These are phyloP conservation scores for Saccharum hybrid DNA, from an alignment of 202 grass and related monocot genomes.

Conservation along the genomic window DNA sequence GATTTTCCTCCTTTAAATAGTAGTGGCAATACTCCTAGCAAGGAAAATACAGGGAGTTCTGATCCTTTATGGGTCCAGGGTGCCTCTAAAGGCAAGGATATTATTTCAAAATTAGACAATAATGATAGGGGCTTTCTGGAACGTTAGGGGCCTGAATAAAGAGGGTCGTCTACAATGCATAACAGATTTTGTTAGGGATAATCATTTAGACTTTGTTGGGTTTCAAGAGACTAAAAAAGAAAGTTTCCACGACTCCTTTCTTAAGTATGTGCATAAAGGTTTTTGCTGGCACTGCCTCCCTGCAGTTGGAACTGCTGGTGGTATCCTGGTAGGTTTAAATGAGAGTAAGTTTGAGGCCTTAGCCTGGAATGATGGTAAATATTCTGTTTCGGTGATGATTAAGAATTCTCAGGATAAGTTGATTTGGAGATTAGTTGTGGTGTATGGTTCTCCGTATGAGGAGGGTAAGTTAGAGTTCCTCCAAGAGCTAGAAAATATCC, in stretches of 20 bases:
- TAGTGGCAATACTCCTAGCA: too few species aligned
- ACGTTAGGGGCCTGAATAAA: too few species aligned
- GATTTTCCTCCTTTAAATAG: too few species aligned
- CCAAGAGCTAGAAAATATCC: not conserved
- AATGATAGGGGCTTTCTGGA: too few species aligned
- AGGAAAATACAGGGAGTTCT: too few species aligned
- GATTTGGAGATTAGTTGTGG: not conserved
- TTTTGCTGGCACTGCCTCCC: not conserved
- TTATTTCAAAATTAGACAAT: too few species aligned
- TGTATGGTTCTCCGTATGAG: not conserved
- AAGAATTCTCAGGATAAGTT: too few species aligned
- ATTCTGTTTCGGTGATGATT: rapidly evolving
- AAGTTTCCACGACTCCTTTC: not conserved
- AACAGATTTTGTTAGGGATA: too few species aligned
- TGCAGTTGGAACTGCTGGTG: not conserved
- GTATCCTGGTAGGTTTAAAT: not conserved
- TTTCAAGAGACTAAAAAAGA: not conserved
- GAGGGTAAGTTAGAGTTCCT: not conserved
- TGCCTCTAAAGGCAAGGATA: too few species aligned
- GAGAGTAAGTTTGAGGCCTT: not conserved
- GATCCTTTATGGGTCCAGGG: too few species aligned
- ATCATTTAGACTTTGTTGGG: too few species aligned
- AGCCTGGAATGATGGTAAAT: not conserved
- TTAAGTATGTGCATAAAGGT: rapidly evolving
- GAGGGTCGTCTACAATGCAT: too few species aligned